Evolutionary conservation across 345 rosid genomes (phyloP).

Genomic region (Ceriops zippeliana): DNA sequence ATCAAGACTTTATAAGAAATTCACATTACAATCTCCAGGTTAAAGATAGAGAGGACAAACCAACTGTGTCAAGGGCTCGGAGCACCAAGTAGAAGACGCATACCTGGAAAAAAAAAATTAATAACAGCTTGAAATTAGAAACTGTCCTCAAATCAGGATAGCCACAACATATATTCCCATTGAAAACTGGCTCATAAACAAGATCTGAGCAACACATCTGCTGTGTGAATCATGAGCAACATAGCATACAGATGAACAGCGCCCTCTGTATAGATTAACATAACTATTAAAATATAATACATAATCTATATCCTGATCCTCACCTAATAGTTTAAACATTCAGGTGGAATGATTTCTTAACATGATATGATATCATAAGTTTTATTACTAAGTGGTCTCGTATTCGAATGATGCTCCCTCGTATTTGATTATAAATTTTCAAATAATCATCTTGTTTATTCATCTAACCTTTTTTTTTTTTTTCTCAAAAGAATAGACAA

Average conservation of each 20-base stretch:
- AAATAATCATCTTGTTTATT: background rate
- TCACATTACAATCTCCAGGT: background rate
- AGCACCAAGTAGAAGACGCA: constrained; percentile 85
- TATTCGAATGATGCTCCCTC: too few species aligned
- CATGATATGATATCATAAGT: too few species aligned
- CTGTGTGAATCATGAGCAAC: background rate
- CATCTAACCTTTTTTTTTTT: background rate
- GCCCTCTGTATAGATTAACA: background rate
- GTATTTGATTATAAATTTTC: background rate
- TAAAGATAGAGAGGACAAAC: constrained; percentile 33
- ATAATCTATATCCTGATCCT: too few species aligned
- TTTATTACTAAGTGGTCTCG: too few species aligned
- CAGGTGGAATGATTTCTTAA: too few species aligned
- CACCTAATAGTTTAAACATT: too few species aligned
- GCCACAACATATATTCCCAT: background rate
- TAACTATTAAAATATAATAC: background rate
- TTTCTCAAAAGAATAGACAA: background rate
- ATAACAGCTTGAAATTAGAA: background rate
- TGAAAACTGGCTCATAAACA: background rate
- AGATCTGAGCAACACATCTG: background rate
- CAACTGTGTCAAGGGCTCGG: constrained; percentile 89
- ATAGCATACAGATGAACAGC: background rate
- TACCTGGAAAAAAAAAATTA: constrained; percentile 41
- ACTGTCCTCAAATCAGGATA: background rate
- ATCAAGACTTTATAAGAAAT: background rate